These are phyloP conservation scores for Moesziomyces parantarcticus DNA, from an alignment of 1,284 basidiomycete genomes.

Conservation along the genomic window DNA sequence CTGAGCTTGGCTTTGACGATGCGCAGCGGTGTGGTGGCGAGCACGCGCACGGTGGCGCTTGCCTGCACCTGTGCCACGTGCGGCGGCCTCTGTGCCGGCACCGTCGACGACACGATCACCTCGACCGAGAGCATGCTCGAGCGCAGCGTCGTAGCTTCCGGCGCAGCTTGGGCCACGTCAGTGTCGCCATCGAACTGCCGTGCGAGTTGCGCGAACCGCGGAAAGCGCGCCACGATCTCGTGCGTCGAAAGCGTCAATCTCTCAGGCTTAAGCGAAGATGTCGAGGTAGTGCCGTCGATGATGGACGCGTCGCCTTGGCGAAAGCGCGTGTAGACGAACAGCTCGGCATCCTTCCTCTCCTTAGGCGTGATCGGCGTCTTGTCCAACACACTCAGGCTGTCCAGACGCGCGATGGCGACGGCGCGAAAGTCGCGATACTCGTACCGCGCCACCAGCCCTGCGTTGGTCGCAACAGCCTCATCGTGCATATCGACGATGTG, in stretches of 20 bases:
- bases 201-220: conserved; percentile 30
- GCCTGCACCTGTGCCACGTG: conserved; percentile 6
- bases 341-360: conserved; percentile 85
- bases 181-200: conserved; percentile 21
- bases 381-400: conserved; percentile 76
- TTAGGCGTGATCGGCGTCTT: conserved; percentile 76
- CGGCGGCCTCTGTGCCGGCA: background rate
- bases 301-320: conserved; percentile 27
- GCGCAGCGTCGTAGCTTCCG: conserved; percentile 13
- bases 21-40: conserved; percentile 51
- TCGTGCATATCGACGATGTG: conserved; percentile 16
- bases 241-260: conserved; percentile 1
- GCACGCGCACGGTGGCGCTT: conserved; percentile 4
- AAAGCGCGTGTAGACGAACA: conserved; percentile 70
- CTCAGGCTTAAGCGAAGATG: background rate
- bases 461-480: conserved; percentile 1
- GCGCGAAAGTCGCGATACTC: conserved; percentile 72
- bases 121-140: conserved; percentile 33
- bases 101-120: conserved; percentile 4
- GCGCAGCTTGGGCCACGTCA: background rate
- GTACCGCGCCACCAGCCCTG: conserved; percentile 30
- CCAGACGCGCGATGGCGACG: conserved; percentile 79
- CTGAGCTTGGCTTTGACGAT: conserved; percentile 43
- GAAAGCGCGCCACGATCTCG: conserved; percentile 14
- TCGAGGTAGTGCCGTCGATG: conserved; percentile 10